Evolutionary conservation across 306 rosid genomes (phyloP), one percentile per base, ranked within the genome.

Genomic region (Mimosa pudica): DNA sequence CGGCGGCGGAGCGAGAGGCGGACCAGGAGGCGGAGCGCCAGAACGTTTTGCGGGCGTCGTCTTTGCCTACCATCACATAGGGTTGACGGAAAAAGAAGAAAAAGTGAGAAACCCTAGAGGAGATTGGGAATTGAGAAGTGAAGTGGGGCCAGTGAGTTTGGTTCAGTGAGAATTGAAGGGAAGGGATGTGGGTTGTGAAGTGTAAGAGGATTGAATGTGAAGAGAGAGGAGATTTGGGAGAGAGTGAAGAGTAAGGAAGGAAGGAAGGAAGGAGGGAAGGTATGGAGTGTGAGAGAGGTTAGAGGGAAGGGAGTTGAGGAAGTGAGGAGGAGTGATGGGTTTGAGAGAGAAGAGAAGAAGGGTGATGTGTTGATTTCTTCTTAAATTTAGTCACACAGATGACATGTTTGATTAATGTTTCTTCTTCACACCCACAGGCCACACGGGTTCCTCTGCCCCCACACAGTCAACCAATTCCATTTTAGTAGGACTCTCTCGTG

Each of bases 1-100:
- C 70, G 4, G 65, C 70, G 10, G 84, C 63, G 5, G 88, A 64
- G 65, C 92, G 88, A 16, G 94, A 90, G 3, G 94, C 78, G 14
- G 94, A 90, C 95, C 95, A 90, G 1, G 95, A 90, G 0, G 91
- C 92, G 10, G 95, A 90, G 36, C 95, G 91, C 88, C 89, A 87
- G 82, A 90, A 90, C 91, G 89, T 74, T 80, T 83, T 90, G 75
- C 85, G 79, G 60, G 92, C 85, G 78, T 85, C 95, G 62, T 90
- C 95, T 67, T 83, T 82, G 66, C 89, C 89, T 90, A 87, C 90
- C 95, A 90, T 89, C 30, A 24, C 1, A 24, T 24, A 24, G 30
- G 30, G 0, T 24, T 24, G 30, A 24, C 30, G 30, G 30, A 24
- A 24, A 24, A 24, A 24, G 30, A 1, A 24, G 30, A 24, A 24